Percentiles rank a stretch among this genome's conserved stretches.
Conservation (phyloP, 148 eudicot genomes). For the Amaranthus hypochondriacus region DNA sequence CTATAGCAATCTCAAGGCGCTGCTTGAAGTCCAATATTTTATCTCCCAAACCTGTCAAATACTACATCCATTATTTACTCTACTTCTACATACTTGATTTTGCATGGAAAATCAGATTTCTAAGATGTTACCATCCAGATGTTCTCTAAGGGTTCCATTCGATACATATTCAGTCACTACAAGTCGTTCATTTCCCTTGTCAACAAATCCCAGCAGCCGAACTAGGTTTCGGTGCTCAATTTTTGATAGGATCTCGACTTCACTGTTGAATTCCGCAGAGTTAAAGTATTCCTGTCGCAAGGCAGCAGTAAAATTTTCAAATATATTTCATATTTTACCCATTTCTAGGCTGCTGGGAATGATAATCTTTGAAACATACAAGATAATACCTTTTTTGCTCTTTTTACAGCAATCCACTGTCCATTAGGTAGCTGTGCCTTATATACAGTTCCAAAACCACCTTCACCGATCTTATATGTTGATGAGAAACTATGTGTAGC, state of each 20-base stretch:
- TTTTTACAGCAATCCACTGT: slow-evolving; percentile 82
- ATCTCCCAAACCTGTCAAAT: slow-evolving; percentile 58
- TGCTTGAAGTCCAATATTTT: slow-evolving; percentile 76
- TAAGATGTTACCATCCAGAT: slow-evolving; percentile 78
- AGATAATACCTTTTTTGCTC: slow-evolving; percentile 77
- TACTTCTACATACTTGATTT: slow-evolving; percentile 5
- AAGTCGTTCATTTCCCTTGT: slow-evolving; percentile 78
- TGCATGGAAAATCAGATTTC: background rate
- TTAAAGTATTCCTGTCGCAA: slow-evolving; percentile 64
- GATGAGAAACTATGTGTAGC: slow-evolving; percentile 81
- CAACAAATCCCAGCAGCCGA: slow-evolving; percentile 81
- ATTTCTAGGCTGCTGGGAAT: background rate
- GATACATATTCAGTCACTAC: slow-evolving; percentile 84
- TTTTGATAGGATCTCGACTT: slow-evolving; percentile 84
- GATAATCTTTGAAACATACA: no score
- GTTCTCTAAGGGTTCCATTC: slow-evolving; percentile 94
- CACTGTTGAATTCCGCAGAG: slow-evolving; percentile 71
- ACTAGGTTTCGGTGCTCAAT: slow-evolving; percentile 87
- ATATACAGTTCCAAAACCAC: slow-evolving; percentile 92
- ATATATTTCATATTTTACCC: background rate
- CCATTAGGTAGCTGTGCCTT: slow-evolving; percentile 75
- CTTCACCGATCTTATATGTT: slow-evolving; percentile 69
- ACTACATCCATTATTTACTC: slow-evolving; percentile 19
- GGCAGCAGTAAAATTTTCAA: background rate
- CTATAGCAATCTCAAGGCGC: slow-evolving; percentile 89